A percentile compares a stretch with the other conserved stretches of the same genome.
These are phyloP conservation scores for Gymnopilus dilepis DNA, from an alignment of 768 basidiomycete species.

Conservation along the genomic window DNA sequence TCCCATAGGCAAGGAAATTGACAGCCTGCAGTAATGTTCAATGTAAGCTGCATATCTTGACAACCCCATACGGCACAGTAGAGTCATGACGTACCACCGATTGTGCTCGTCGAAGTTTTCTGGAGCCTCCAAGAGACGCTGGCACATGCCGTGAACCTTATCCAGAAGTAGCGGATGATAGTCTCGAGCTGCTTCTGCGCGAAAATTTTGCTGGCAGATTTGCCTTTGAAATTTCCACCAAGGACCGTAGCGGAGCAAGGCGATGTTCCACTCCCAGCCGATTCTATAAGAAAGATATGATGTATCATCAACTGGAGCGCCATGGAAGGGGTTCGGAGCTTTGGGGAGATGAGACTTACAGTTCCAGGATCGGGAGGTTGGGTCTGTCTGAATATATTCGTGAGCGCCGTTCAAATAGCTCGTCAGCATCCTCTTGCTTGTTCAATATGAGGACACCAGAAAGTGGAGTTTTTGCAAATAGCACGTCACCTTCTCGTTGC, in stretches of 20 bases:
- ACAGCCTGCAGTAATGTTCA: too few relatives aligned
- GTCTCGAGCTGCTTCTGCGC: conserved; percentile 27
- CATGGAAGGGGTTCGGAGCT: too few relatives aligned
- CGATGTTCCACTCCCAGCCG: conserved; percentile 42
- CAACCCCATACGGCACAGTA: too few relatives aligned
- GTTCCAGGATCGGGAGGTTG: not conserved
- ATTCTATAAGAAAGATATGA: conserved; percentile 20
- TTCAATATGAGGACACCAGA: conserved; percentile 1
- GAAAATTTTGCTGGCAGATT: conserved; percentile 42
- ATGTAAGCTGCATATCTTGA: too few relatives aligned
- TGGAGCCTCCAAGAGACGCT: conserved; percentile 26
- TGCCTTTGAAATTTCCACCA: conserved; percentile 42
- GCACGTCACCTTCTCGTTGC: not conserved
- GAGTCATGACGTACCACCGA: conserved; percentile 14
- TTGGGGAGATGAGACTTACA: not conserved
- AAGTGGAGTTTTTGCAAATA: not conserved
- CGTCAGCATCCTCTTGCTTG: not conserved
- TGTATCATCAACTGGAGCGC: not conserved
- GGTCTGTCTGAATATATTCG: conserved; percentile 7
- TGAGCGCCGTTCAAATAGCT: conserved; percentile 5
- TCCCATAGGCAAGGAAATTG: not conserved
- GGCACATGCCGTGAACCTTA: conserved; percentile 36
- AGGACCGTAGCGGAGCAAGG: conserved; percentile 38
- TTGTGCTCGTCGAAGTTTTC: conserved; percentile 19
- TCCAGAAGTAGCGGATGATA: conserved; percentile 36